A percentile compares a stretch with the other conserved stretches of the same genome.
phyloP scores from a whole-genome alignment of 768 basidiomycete species.

The Mycena kentingensis region DNA sequence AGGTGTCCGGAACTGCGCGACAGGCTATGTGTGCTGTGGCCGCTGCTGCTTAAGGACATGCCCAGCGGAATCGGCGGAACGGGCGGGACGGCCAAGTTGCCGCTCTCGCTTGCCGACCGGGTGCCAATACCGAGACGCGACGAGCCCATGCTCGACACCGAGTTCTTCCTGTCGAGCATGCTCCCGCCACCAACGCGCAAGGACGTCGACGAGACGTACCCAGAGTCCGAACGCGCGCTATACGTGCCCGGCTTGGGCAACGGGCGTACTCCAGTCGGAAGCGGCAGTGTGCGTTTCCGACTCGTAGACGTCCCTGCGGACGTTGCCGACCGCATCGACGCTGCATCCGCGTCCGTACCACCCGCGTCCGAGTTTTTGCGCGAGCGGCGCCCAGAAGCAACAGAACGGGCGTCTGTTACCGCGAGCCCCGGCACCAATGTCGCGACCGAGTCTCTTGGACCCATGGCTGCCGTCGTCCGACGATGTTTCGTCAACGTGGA shows the following conservation, averaged over 20 bases:
- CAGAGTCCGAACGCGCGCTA: conserved; percentile 5
- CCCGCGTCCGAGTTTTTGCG: conserved; percentile 33
- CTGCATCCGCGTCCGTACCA: conserved; percentile 48
- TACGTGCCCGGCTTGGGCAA: not conserved
- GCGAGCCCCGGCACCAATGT: conserved; percentile 35
- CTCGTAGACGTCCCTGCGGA: conserved; percentile 51
- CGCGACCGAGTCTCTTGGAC: conserved; percentile 36
- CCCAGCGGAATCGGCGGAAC: conserved; percentile 25
- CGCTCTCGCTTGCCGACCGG: conserved; percentile 42
- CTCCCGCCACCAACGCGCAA: conserved; percentile 34
- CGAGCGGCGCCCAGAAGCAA: conserved; percentile 27
- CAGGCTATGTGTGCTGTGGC: conserved; percentile 45
- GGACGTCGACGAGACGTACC: conserved; percentile 11
- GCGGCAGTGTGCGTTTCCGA: conserved; percentile 38
- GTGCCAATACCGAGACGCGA: conserved; percentile 21
- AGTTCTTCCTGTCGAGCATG: conserved; percentile 55
- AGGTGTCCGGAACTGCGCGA: conserved; percentile 49
- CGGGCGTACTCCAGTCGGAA: too few relatives aligned
- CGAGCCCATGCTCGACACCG: conserved; percentile 59
- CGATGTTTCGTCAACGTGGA: conserved; percentile 59
- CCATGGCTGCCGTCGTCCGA: conserved; percentile 33
- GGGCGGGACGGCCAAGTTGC: conserved; percentile 23
- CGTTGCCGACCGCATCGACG: conserved; percentile 55
- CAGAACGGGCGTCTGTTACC: conserved; percentile 5
- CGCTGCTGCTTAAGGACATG: conserved; percentile 16